Evolutionary conservation across 2,329 filamentous ascomycete species (phyloP).

Genomic region (Colletotrichum gloeosporioides): DNA sequence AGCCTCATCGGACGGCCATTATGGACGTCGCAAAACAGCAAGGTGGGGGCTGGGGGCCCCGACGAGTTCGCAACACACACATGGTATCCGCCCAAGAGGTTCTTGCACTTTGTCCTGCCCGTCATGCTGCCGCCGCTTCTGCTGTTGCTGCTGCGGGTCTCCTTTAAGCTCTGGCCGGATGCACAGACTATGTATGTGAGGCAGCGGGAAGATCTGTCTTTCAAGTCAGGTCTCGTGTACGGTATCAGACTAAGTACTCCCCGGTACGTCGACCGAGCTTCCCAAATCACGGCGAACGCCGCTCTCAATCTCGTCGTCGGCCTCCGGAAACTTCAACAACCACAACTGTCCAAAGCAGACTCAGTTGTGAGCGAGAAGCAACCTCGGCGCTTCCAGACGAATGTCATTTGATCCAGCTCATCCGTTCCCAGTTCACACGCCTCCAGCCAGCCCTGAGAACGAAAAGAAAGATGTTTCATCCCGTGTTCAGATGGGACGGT

Average conservation of each 20-base stretch:
- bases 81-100: background rate
- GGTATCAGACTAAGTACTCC: background rate
- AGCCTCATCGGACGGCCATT: background rate
- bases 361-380: background rate
- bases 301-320: background rate
- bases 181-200: background rate
- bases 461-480: slow-evolving; percentile 15
- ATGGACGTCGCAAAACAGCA: background rate
- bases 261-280: background rate
- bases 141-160: background rate
- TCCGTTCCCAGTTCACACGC: background rate
- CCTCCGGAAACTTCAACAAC: background rate
- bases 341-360: background rate
- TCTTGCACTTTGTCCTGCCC: background rate
- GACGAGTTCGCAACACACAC: background rate
- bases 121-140: background rate
- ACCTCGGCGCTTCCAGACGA: background rate
- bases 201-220: background rate
- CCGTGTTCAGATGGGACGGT: slow-evolving; percentile 14
- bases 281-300: background rate
- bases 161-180: background rate
- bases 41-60: background rate
- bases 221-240: background rate
- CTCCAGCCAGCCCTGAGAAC: background rate
- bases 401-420: background rate